These are phyloP conservation scores for Erigeron canadensis DNA, from an alignment of 129 eudicot species.

Conservation along the genomic window DNA sequence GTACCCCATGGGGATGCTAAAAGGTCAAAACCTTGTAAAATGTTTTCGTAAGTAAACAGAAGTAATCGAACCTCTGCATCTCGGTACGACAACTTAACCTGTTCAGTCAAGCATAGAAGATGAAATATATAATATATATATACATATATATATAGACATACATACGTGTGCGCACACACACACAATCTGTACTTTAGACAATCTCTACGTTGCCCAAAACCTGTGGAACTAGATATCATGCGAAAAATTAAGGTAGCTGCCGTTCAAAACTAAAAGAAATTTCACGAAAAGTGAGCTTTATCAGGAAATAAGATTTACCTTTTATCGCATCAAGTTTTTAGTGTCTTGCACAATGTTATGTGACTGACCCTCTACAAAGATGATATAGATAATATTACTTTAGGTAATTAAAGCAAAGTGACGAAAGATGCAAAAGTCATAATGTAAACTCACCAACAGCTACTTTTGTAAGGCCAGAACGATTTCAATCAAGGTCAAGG, in stretches of 20 bases:
- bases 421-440: constrained; percentile 11
- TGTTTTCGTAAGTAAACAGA: constrained; percentile 81
- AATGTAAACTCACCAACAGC: constrained; percentile 79
- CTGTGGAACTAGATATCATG: neutral
- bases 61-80: constrained; percentile 81
- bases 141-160: too few species aligned
- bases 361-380: constrained; percentile 71
- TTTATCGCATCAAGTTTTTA: constrained; percentile 89
- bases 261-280: neutral
- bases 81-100: constrained; percentile 83
- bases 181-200: too few species aligned
- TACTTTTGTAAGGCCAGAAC: constrained; percentile 95
- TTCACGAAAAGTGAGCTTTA: neutral
- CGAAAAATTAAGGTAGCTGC: too few species aligned
- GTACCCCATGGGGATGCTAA: neutral
- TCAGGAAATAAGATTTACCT: constrained; percentile 50
- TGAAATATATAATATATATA: neutral
- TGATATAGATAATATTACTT: constrained; percentile 7
- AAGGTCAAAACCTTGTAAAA: constrained; percentile 66
- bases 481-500: constrained; percentile 93
- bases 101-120: constrained; percentile 18
- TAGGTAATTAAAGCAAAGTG: neutral
- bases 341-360: constrained; percentile 83
- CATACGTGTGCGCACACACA: too few species aligned
- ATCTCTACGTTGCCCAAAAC: too few species aligned